Conservation (phyloP, 345 rosid genomes). For the Eucalyptus brandiana region DNA sequence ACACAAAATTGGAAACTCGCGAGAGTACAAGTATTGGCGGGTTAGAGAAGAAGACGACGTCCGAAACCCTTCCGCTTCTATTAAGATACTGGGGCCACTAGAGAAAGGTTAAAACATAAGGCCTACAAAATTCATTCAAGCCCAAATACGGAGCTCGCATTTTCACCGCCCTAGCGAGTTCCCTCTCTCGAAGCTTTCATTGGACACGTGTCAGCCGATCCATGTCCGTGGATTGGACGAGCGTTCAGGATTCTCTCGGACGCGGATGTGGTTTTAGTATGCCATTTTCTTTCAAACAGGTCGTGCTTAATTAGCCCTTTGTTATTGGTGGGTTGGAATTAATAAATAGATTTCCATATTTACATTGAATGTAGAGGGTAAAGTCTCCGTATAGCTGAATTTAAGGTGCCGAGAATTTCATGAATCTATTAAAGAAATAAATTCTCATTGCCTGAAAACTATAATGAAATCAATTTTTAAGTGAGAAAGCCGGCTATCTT, state of each 20-base stretch:
- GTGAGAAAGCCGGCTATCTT: accelerated
- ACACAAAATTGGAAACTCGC: neutral
- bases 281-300: neutral
- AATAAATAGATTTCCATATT: neutral
- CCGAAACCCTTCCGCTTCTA: neutral
- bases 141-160: too few relatives aligned
- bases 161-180: too few relatives aligned
- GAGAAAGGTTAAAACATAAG: too few relatives aligned
- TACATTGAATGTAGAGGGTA: neutral
- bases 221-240: too few relatives aligned
- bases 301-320: neutral
- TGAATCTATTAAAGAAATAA: neutral
- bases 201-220: too few relatives aligned
- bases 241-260: too few relatives aligned
- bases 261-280: neutral
- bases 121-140: too few relatives aligned
- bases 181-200: too few relatives aligned
- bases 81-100: too few relatives aligned
- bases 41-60: neutral
- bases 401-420: neutral
- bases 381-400: neutral
- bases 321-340: neutral
- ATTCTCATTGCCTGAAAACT: neutral
- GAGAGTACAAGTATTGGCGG: neutral
- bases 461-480: neutral